Base-by-base conservation (phyloP, 169 alveolate species). In the Eimeria acervulina region DNA sequence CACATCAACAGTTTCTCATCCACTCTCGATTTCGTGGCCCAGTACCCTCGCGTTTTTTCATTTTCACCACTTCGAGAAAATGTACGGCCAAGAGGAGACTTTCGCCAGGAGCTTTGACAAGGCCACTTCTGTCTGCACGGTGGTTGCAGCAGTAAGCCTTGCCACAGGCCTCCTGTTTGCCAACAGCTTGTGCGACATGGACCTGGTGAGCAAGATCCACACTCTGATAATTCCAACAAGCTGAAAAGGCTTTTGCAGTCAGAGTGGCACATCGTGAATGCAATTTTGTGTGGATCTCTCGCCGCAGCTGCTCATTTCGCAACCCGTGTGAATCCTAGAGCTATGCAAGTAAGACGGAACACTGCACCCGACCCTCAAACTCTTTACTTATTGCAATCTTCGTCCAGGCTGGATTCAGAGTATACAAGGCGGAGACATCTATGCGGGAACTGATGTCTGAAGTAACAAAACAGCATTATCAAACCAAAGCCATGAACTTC, bases 141-240 rank as follows among this genome's bases (percentile, higher is more conserved):
- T 63, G 44, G 81, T 59, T 61, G 93, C 93, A 87, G 93, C 93
- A 87, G 93, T 87, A 40, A 87, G 93, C 93, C 78, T 87, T 33
- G 83, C 42, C 44, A 87, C 93, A 33, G 44, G 93, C n/a, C 93
- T 87, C 66, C 81, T 87, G 93, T 59, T 87, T 51, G 61, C 93
- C n/a, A 87, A 61, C 81, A 87, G 93, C 66, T 61, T 87, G 93
- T 87, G 81, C 63, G 93, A 87, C 93, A 87, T 87, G 93, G 93
- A 87, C 80, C 81, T 87, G 81, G 81, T 87, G 72, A 87, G 93
- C 81, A 55, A 61, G 55, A 87, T 55, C 44, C 13, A 61, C 0
- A 26, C n/a, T 2, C 61, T 8, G 63, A 26, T 6, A 1, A 23
- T 1, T 10, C 42, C 26, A 44, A 61, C 93, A 87, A 38, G 51